Base-by-base conservation (phyloP, 306 rosid genomes). In the Begonia peltatifolia region DNA sequence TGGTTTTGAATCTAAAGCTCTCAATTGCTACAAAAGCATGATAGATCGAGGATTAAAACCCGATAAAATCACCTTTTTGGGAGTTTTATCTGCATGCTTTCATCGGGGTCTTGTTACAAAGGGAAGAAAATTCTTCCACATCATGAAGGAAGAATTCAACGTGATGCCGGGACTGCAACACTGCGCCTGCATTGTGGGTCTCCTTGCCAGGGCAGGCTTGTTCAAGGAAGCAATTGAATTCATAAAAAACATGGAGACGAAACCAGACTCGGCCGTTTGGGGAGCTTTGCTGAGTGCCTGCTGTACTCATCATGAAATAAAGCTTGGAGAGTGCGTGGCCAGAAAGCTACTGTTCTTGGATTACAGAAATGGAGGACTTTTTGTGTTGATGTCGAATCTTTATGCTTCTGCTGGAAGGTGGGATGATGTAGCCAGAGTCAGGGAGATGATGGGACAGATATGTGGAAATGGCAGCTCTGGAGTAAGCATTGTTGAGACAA, bases 251-350 rank as follows among this genome's bases (percentile, higher is more conserved):
- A 83, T 80, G 96, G 72, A 83, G 53, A 20, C 66, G 47, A 64
- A 69, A 35, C 87, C 94, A 2, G 94, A 87, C 72, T 83, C 80
- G 25, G 79, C 87, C 5, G 81, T 87, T 12, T 78, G 94, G 96
- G 82, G 79, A 54, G 78, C 83, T 48, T 42, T 83, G 64, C 74
- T 80, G 22, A 76, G 75, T 66, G 94, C 83, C 59, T 83, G 89
- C 68, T 76, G 84, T 61, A 68, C 78, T 59, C 79, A 78, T 61
- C 74, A 70, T 58, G 87, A 87, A 53, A 68, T 80, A 41, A 74
- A 64, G 70, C 90, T 83, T 12, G 90, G 90, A 65, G 94, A 83
- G 54, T 70, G 66, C 42, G 54, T 76, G 63, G 90, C 84, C 1
- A 83, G 76, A 66, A 74, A 76, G 46, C 36, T 83, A 30, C 72